Base-by-base conservation (phyloP, 257 asterid species). In the Cynanchum wilfordii region DNA sequence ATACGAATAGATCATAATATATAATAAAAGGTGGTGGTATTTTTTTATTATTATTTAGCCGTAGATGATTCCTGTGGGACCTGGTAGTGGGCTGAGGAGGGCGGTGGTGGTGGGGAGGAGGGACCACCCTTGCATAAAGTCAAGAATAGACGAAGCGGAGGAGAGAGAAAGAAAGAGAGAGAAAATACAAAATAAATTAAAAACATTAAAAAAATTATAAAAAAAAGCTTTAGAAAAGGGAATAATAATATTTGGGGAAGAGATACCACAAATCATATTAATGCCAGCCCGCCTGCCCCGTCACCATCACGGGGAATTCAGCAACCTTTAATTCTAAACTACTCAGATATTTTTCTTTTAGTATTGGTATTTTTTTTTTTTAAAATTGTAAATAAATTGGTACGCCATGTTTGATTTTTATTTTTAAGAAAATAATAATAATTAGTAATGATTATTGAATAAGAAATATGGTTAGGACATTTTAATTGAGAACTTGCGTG, bases 101-200 rank as follows among this genome's bases (percentile, higher is more conserved):
- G 81, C 63, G 80, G 80, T 63, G 79, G 81, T 72, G 88, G 83
- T 70, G 75, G 77, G 77, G 40, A 80, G 76, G 25, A 67, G 67
- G 51, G 10, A 29, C 68, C 79, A 50, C 36, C 40, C 47, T 8
- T 25, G 24, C 16, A 10, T 33, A 66, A 73, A 70, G 81, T 77
- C 79, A 73, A 73, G 20, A 68, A 50, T 68, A 76, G 64, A 36
- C 27, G 71, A n/a, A 66, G 59, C 1, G 57, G 20, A 29, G 16
- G 59, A 60, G 60, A 25, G 56, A 71, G 7, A 60, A 45, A 25
- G 70, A 24, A 47, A 58, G 59, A 42, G 40, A 10, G 15, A 47
- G 3, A 47, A 47, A 69, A 59, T n/a, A n/a, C n/a, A n/a, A n/a
- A n/a, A n/a, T n/a, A n/a, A 58, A 76, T 36, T 50, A 71, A 70